Percentiles rank a stretch among this genome's conserved stretches.
These are phyloP conservation scores for Microcera coccophila DNA, from an alignment of 2,329 filamentous ascomycete species.

Conservation along the genomic window DNA sequence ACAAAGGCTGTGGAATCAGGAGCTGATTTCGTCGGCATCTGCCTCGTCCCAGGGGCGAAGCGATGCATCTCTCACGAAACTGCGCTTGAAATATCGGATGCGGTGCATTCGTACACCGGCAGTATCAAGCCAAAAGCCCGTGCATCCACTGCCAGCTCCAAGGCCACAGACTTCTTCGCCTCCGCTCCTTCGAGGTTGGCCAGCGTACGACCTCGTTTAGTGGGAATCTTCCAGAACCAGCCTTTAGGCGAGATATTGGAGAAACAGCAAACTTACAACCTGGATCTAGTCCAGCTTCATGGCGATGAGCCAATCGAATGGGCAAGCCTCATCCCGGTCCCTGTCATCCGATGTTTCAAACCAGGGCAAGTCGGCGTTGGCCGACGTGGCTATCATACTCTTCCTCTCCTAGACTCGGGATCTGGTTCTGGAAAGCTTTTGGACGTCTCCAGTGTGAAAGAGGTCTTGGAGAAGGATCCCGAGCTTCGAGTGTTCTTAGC, in stretches of 20 bases:
- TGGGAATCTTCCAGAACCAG: constrained; percentile 93
- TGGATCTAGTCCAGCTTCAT: constrained; percentile 91
- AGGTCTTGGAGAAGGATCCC: constrained; percentile 61
- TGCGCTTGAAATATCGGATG: constrained; percentile 74
- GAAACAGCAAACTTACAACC: constrained; percentile 68
- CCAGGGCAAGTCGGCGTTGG: constrained; percentile 70
- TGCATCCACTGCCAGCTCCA: constrained; percentile 23
- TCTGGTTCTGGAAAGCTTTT: constrained; percentile 77
- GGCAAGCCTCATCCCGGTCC: constrained; percentile 83
- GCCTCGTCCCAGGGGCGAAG: constrained; percentile 76
- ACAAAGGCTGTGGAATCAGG: constrained; percentile 76
- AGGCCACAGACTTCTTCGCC: constrained; percentile 68
- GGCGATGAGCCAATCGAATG: constrained; percentile 91
- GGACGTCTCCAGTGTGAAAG: constrained; percentile 66
- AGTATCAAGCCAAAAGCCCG: constrained; percentile 34
- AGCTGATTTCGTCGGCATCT: constrained; percentile 90
- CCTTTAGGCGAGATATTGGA: constrained; percentile 76
- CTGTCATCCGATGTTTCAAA: constrained; percentile 82
- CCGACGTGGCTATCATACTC: constrained; percentile 72
- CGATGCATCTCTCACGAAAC: constrained; percentile 76
- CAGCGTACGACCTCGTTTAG: constrained; percentile 66
- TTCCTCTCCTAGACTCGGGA: constrained; percentile 84
- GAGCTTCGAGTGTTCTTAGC: constrained; percentile 77
- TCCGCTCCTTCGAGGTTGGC: constrained; percentile 46
- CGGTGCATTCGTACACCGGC: constrained; percentile 65